Percentiles rank a stretch among this genome's conserved stretches.
These are phyloP conservation scores for Elymus sibiricus DNA, from an alignment of 176 grass and related monocot species.

Conservation along the genomic window DNA sequence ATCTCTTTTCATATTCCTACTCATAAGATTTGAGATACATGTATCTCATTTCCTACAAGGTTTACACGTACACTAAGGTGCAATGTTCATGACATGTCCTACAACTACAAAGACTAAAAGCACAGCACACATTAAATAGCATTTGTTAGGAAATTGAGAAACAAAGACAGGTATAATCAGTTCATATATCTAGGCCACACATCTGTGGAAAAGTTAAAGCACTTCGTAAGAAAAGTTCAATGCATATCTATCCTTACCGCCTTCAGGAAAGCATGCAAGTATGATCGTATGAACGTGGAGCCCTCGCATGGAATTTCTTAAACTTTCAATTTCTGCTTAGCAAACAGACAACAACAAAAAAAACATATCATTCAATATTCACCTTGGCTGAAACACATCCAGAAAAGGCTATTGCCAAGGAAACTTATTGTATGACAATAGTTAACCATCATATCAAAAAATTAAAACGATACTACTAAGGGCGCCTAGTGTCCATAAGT, in stretches of 20 bases:
- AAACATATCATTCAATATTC: constrained; percentile 44
- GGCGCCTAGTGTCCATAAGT: not conserved
- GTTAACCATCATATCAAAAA: constrained; percentile 17
- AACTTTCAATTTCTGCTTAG: constrained; percentile 70
- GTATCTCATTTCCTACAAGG: no score
- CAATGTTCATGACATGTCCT: not conserved
- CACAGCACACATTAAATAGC: not conserved
- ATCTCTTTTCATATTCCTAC: no score
- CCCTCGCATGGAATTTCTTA: constrained; percentile 50
- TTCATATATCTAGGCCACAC: not conserved
- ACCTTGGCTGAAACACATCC: constrained; percentile 13
- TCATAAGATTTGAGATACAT: no score
- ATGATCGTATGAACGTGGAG: constrained; percentile 26
- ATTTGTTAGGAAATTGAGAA: constrained; percentile 2
- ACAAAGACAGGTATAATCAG: not conserved
- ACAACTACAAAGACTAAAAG: not conserved
- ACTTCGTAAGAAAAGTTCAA: constrained; percentile 28
- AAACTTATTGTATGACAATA: constrained; percentile 17
- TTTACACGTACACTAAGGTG: not conserved
- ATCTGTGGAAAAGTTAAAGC: constrained; percentile 22
- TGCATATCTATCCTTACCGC: constrained; percentile 44
- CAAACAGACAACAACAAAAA: constrained; percentile 58
- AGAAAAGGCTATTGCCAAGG: constrained; percentile 13
- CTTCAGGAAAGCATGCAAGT: constrained; percentile 46
- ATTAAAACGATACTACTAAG: not conserved